These are phyloP conservation scores for Stachybotrys elegans DNA, from an alignment of 2,329 filamentous ascomycete genomes.

Conservation along the genomic window DNA sequence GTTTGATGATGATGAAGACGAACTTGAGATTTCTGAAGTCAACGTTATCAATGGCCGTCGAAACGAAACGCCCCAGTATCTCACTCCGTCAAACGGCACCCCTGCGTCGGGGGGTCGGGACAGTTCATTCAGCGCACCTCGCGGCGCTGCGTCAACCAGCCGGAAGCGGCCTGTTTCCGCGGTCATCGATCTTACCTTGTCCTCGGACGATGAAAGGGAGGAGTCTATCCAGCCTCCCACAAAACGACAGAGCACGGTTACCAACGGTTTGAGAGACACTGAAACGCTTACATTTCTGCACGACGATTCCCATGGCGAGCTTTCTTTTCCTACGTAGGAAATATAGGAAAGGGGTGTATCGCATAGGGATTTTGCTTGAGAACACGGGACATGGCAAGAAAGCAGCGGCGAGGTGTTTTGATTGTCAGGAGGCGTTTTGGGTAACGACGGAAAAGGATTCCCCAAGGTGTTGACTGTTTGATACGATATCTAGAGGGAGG, in stretches of 20 bases:
- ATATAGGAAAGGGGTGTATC: no score
- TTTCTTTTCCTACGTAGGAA: no score
- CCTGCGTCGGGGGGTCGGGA: slow-evolving; percentile 31
- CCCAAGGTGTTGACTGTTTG: background rate
- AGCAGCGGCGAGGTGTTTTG: background rate
- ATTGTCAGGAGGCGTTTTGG: slow-evolving; percentile 3
- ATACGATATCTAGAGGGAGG: no score
- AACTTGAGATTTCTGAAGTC: slow-evolving; percentile 43
- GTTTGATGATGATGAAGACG: slow-evolving; percentile 41
- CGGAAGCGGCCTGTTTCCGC: slow-evolving; percentile 45
- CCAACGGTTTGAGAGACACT: slow-evolving; percentile 17
- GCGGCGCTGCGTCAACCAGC: slow-evolving; percentile 28
- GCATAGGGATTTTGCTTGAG: no score
- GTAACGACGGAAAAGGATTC: slow-evolving; percentile 4
- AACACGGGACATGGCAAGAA: no score
- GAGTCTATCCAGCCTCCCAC: slow-evolving; percentile 36
- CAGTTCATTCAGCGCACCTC: slow-evolving; percentile 28
- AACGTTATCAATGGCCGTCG: slow-evolving; percentile 26
- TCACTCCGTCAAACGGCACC: slow-evolving; percentile 30
- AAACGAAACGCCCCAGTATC: slow-evolving; percentile 30
- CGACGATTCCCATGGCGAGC: no score
- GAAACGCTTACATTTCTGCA: no score
- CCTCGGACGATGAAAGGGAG: slow-evolving; percentile 50
- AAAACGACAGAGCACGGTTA: slow-evolving; percentile 39
- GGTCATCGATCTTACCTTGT: slow-evolving; percentile 56